phyloP scores from a whole-genome alignment of 73 alveolate genomes.

The Paramecium pentaurelia region DNA sequence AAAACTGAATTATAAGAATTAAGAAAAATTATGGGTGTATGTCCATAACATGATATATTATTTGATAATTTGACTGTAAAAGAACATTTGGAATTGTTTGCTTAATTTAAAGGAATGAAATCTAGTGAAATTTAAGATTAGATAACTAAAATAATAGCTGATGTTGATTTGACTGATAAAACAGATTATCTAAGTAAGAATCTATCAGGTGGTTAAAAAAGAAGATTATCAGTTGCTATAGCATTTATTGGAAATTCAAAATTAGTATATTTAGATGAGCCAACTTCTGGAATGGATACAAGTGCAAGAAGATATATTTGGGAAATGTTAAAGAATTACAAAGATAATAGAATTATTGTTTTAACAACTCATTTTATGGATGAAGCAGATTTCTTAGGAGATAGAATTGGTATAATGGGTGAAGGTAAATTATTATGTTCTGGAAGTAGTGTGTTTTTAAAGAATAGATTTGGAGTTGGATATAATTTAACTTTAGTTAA shows the following conservation, averaged over 20 bases:
- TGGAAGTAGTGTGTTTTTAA: constrained; percentile 93
- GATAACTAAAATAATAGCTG: constrained; percentile 80
- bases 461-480: constrained; percentile 96
- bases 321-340: constrained; percentile 93
- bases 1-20: constrained; percentile 61
- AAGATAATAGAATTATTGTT: constrained; percentile 87
- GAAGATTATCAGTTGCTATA: constrained; percentile 93
- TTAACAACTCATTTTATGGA: constrained; percentile 98
- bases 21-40: constrained; percentile 90
- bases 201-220: constrained; percentile 96
- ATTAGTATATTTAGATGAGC: constrained; percentile 93
- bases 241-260: constrained; percentile 95
- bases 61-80: constrained; percentile 86
- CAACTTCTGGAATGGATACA: constrained; percentile 98
- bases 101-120: constrained; percentile 87
- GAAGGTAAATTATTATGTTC: constrained; percentile 90
- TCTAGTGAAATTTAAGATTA: constrained; percentile 66
- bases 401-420: constrained; percentile 97
- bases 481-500: constrained; percentile 68
- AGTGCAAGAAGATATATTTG: constrained; percentile 95
- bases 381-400: constrained; percentile 99
- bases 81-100: constrained; percentile 91
- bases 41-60: constrained; percentile 94
- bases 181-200: constrained; percentile 74
- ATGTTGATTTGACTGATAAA: constrained; percentile 78